These are phyloP conservation scores for Hippophae tibetana DNA, from an alignment of 306 rosid genomes.

Conservation along the genomic window DNA sequence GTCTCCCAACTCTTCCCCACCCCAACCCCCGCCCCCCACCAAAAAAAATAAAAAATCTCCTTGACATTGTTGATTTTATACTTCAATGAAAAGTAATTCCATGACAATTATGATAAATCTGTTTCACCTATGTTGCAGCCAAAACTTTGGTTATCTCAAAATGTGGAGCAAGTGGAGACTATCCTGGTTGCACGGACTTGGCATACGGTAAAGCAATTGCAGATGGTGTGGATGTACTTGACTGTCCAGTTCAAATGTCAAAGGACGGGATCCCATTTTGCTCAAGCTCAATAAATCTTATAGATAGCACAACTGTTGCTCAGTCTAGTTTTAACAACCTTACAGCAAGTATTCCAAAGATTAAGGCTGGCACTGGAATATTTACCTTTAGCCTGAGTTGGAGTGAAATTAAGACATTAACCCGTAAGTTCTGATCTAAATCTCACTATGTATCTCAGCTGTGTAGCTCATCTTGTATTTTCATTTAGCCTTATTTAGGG, in stretches of 20 bases:
- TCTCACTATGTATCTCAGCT: slow-evolving; percentile 12
- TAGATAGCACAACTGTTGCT: slow-evolving; percentile 49
- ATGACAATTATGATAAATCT: slow-evolving; percentile 13
- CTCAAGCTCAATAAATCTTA: slow-evolving; percentile 58
- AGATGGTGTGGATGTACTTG: slow-evolving; percentile 70
- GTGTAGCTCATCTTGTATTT: neutral
- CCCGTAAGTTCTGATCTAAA: slow-evolving; percentile 45
- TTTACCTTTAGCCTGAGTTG: slow-evolving; percentile 62
- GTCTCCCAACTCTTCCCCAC: too few species aligned
- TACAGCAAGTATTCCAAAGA: slow-evolving; percentile 32
- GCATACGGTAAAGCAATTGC: slow-evolving; percentile 56
- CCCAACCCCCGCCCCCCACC: too few species aligned
- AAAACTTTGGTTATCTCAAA: slow-evolving; percentile 65
- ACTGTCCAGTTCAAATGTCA: slow-evolving; percentile 81
- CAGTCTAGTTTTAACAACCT: slow-evolving; percentile 32
- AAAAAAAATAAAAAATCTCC: neutral
- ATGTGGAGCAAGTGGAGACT: slow-evolving; percentile 86
- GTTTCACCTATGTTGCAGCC: slow-evolving; percentile 31
- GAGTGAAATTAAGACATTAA: slow-evolving; percentile 46
- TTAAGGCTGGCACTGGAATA: slow-evolving; percentile 50
- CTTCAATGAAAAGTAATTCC: neutral
- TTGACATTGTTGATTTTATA: slow-evolving; percentile 1
- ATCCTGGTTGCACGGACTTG: slow-evolving; percentile 57
- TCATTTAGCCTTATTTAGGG: neutral
- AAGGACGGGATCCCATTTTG: slow-evolving; percentile 77